These are phyloP conservation scores for Trichoderma aggressivum DNA, from an alignment of 2,329 filamentous ascomycete species.

Conservation along the genomic window DNA sequence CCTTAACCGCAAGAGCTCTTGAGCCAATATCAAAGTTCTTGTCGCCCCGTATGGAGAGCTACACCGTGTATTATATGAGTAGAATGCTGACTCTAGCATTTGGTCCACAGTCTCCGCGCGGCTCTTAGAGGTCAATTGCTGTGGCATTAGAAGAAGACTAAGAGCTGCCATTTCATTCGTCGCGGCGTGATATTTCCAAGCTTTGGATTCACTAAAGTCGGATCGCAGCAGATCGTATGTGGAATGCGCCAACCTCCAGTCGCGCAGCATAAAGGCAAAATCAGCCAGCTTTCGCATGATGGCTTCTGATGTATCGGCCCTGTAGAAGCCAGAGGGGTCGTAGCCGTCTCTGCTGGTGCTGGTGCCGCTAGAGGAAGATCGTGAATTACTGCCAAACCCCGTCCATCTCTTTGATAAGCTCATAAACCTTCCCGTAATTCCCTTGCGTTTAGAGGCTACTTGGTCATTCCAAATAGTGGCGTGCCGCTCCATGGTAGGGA, in stretches of 20 bases:
- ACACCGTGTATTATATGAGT: conserved; percentile 88
- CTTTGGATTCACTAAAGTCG: conserved; percentile 93
- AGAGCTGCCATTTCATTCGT: conserved; percentile 94
- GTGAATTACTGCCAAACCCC: conserved; percentile 68
- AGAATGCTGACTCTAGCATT: conserved; percentile 84
- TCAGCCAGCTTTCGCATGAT: conserved; percentile 91
- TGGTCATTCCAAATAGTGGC: conserved; percentile 96
- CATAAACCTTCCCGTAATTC: conserved; percentile 89
- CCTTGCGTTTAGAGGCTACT: conserved; percentile 83
- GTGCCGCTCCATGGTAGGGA: conserved; percentile 94
- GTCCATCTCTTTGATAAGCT: conserved; percentile 88
- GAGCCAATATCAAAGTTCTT: conserved; percentile 69
- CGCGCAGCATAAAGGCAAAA: conserved; percentile 93
- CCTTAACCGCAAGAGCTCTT: conserved; percentile 79
- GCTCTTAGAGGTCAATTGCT: conserved; percentile 68
- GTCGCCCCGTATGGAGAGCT: conserved; percentile 75
- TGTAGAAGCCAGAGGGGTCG: conserved; percentile 77
- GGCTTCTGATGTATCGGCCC: conserved; percentile 79
- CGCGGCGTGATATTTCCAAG: conserved; percentile 92
- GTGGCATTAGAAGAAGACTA: conserved; percentile 73
- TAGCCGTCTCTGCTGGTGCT: conserved; percentile 64
- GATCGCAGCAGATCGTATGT: conserved; percentile 86
- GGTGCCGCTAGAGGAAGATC: conserved; percentile 54
- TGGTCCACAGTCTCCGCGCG: conserved; percentile 79
- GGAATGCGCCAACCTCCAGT: conserved; percentile 88